A percentile compares a stretch with the other conserved stretches of the same genome.
Evolutionary conservation across 176 grass and related monocot species (phyloP).

Genomic region (Sorghum bicolor): Sorghum_bicolor_NCBIv3 NC_012873.2:1615501-1616000

Average conservation of each 20-base stretch:
- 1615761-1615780: neutral
- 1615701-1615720: neutral
- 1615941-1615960: neutral
- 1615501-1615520: neutral
- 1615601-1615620: neutral
- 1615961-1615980: neutral
- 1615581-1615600: neutral
- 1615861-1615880: neutral
- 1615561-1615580: neutral
- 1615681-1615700: neutral
- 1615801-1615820: neutral
- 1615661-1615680: neutral
- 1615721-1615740: neutral
- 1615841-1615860: neutral
- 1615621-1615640: neutral
- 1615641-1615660: neutral
- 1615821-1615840: neutral
- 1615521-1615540: neutral
- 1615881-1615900: neutral
- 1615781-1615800: neutral
- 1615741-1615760: neutral
- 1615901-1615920: neutral
- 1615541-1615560: neutral
- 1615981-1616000: neutral
- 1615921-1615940: neutral